A percentile compares a stretch with the other conserved stretches of the same genome.
phyloP scores from a whole-genome alignment of 129 eudicot species.

The Erigeron canadensis region DNA sequence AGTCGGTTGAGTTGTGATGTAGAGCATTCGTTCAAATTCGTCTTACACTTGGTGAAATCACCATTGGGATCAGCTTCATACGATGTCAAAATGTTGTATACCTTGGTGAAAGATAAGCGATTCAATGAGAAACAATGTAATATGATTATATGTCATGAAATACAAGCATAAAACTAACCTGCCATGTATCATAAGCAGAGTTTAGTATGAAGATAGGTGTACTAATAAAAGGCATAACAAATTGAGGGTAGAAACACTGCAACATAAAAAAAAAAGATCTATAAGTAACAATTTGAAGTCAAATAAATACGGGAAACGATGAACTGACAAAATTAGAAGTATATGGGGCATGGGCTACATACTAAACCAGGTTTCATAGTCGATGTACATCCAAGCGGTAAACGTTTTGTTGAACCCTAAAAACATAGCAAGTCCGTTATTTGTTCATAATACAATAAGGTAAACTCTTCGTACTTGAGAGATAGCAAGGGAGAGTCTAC shows the following conservation, averaged over 20 bases:
- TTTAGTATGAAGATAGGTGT: conserved; percentile 39
- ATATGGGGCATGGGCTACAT: not conserved
- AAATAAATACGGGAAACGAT: not conserved
- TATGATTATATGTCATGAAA: not conserved
- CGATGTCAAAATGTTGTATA: conserved; percentile 33
- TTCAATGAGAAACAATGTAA: not conserved
- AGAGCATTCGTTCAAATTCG: conserved; percentile 25
- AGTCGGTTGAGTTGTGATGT: conserved; percentile 27
- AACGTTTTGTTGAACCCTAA: conserved; percentile 41
- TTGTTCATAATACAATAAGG: not conserved
- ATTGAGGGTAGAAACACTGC: conserved; percentile 46
- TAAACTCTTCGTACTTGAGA: not conserved
- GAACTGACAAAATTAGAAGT: not conserved
- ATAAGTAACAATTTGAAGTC: not conserved
- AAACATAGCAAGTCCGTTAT: conserved; percentile 14
- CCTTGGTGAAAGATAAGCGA: conserved; percentile 1
- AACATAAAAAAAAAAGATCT: not conserved
- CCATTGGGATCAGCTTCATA: conserved; percentile 41
- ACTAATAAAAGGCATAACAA: conserved; percentile 21
- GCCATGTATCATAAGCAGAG: conserved; percentile 48
- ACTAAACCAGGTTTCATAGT: conserved; percentile 41
- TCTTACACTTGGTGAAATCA: conserved; percentile 29
- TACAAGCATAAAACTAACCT: conserved; percentile 26
- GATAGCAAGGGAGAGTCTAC: conserved; percentile 21
- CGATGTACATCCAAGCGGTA: conserved; percentile 42